Evolutionary conservation across 2,329 filamentous ascomycete species (phyloP), one percentile per base, ranked within the genome.

Genomic region (Ophiocordyceps camponoti-rufipedis): DNA sequence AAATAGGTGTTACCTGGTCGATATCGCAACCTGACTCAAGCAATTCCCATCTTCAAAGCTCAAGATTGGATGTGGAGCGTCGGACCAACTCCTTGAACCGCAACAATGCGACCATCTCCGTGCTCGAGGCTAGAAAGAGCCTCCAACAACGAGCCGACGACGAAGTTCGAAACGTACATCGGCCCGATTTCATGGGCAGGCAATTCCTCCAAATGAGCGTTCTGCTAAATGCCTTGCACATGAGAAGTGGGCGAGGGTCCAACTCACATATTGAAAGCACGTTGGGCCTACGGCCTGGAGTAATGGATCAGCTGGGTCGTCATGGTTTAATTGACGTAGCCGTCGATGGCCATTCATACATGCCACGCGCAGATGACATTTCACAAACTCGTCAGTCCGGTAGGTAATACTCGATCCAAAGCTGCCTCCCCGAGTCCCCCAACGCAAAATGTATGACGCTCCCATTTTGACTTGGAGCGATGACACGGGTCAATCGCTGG

Each of bases 1-100:
- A 71, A 49, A 74, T 77, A 66, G 73, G 72, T 53, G 61, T 74
- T 29, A 72, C 65, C 9, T 64, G 71, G 42, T 71, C 73, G 5
- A 71, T 69, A 50, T 71, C 72, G 23, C 23, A 23, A 23, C 23
- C 23, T 3, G 23, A 23, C 3, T 5, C 23, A 5, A 23, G 23
- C 23, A 23, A 29, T 73, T 69, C 5, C 68, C 64, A 42, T 75
- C 71, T 6, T 62, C 68, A 23, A 72, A 70, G 2, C 75, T 71
- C 8, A 71, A 61, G 2, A 70, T 63, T 8, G 50, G 23, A 23
- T 23, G 23, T 23, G 23, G 23, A 23, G 52, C 23, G 29, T 50
- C 12, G 46, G 52, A 31, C 4, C 48, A 46, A 5, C 51, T 58
- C 2, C 35, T 48, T 9, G 45, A 2, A 55, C 3, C 49, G 53